phyloP scores from a whole-genome alignment of 257 asterid genomes.

The Jacaranda mimosifolia region DNA sequence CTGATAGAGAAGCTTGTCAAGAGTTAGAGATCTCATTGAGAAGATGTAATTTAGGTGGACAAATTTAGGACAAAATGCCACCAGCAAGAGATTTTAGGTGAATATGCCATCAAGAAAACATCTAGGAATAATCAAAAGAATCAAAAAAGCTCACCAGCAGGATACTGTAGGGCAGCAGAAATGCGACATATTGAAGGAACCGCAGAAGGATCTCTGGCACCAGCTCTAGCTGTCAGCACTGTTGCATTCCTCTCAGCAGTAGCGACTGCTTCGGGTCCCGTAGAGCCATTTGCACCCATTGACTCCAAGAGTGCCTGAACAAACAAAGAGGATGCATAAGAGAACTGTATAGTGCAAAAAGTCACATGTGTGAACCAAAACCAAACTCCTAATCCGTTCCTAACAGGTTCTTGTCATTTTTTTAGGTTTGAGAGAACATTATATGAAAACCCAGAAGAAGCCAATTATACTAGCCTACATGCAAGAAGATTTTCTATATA shows the following conservation, averaged over 20 bases:
- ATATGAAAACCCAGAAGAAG: background rate
- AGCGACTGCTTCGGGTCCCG: conserved; percentile 92
- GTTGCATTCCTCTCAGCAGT: conserved; percentile 93
- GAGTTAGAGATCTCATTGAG: conserved; percentile 17
- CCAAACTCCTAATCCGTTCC: conserved; percentile 18
- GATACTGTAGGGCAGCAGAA: conserved; percentile 94
- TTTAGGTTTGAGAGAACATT: conserved; percentile 15
- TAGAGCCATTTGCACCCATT: conserved; percentile 77
- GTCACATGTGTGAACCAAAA: conserved; percentile 10
- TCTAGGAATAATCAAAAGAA: conserved; percentile 19
- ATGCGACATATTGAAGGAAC: conserved; percentile 97
- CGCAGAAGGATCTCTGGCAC: conserved; percentile 97
- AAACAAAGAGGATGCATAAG: conserved; percentile 35
- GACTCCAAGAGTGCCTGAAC: conserved; percentile 92
- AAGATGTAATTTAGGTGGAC: conserved; percentile 7
- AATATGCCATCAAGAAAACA: conserved; percentile 20
- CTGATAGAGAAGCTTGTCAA: conserved; percentile 20
- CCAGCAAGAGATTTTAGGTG: conserved; percentile 19
- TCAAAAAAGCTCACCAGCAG: conserved; percentile 72
- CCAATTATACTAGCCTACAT: background rate
- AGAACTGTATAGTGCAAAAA: conserved; percentile 16
- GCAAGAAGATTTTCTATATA: conserved; percentile 11
- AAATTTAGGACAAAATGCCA: conserved; percentile 12
- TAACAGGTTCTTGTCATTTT: background rate
- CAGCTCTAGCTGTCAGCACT: conserved; percentile 94